Conservation (phyloP, 768 basidiomycete genomes). For the Chlorophyllum brunneum region DNA sequence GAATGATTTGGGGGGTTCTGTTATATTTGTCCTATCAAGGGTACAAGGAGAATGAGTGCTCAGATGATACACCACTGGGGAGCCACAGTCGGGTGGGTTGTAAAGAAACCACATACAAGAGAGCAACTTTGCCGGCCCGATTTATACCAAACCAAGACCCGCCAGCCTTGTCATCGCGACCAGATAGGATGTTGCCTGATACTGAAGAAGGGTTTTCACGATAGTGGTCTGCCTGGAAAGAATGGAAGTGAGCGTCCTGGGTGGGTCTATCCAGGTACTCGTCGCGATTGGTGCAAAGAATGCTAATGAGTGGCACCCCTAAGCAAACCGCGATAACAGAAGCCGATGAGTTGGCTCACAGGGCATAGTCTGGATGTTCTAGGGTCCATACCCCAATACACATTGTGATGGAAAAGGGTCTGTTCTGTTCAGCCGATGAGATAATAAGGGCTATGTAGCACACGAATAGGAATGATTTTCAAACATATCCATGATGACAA, state of each 20-base stretch:
- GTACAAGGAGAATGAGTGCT: conserved; percentile 12
- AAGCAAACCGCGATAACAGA: conserved; percentile 5
- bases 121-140: conserved; percentile 59
- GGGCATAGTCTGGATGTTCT: conserved; percentile 70
- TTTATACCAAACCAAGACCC: conserved; percentile 83
- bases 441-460: background rate
- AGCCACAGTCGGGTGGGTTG: background rate
- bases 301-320: conserved; percentile 34
- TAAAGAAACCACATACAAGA: conserved; percentile 50
- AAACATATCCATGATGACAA: too few species aligned
- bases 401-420: conserved; percentile 38
- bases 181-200: conserved; percentile 55
- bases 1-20: conserved; percentile 51
- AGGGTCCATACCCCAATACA: conserved; percentile 79
- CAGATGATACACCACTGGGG: conserved; percentile 11
- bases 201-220: conserved; percentile 1
- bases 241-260: conserved; percentile 60
- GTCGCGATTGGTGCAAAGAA: conserved; percentile 75
- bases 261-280: conserved; percentile 70
- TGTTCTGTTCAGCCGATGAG: background rate
- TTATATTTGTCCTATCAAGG: conserved; percentile 74
- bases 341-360: conserved; percentile 45
- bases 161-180: conserved; percentile 67
- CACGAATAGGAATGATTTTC: background rate
- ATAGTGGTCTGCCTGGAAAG: conserved; percentile 40